Conservation (phyloP, 164 flowering plant genomes). For the Umbilicus rupestris region DNA sequence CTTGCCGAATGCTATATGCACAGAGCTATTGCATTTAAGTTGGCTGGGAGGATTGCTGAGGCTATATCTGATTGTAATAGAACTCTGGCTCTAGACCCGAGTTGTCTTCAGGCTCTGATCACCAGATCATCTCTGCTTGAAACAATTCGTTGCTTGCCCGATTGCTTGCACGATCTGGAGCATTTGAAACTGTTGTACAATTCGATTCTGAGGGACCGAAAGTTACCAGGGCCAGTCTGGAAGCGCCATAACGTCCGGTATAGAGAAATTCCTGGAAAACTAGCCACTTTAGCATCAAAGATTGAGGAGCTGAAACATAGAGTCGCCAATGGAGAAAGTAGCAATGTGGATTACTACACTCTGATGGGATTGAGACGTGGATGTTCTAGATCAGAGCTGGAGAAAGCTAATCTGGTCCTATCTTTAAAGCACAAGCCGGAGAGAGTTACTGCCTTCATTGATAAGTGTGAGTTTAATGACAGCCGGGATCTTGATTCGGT, state of each 20-base stretch:
- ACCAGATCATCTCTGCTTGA: conserved; percentile 65
- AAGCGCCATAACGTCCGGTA: conserved; percentile 48
- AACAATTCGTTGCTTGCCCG: conserved; percentile 61
- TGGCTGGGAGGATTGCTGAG: conserved; percentile 74
- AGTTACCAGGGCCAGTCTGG: conserved; percentile 83
- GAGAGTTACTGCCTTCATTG: conserved; percentile 47
- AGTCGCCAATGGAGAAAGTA: conserved; percentile 53
- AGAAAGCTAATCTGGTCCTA: conserved; percentile 68
- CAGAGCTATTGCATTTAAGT: conserved; percentile 58
- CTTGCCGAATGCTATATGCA: conserved; percentile 80
- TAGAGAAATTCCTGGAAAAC: conserved; percentile 61
- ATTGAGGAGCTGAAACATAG: conserved; percentile 59
- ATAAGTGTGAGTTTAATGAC: conserved; percentile 67
- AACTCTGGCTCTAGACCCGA: conserved; percentile 67
- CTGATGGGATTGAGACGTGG: conserved; percentile 80
- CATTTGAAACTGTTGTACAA: conserved; percentile 82
- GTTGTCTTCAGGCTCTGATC: conserved; percentile 62
- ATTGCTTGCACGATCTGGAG: conserved; percentile 81
- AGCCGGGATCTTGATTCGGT: conserved; percentile 62
- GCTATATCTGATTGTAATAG: conserved; percentile 80
- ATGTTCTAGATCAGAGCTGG: conserved; percentile 77
- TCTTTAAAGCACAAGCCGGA: conserved; percentile 73
- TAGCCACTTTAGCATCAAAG: conserved; percentile 40
- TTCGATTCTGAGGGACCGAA: conserved; percentile 64
- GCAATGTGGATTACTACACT: conserved; percentile 69